Evolutionary conservation across 306 rosid genomes (phyloP).

Genomic region (Cicer cuneatum): DNA sequence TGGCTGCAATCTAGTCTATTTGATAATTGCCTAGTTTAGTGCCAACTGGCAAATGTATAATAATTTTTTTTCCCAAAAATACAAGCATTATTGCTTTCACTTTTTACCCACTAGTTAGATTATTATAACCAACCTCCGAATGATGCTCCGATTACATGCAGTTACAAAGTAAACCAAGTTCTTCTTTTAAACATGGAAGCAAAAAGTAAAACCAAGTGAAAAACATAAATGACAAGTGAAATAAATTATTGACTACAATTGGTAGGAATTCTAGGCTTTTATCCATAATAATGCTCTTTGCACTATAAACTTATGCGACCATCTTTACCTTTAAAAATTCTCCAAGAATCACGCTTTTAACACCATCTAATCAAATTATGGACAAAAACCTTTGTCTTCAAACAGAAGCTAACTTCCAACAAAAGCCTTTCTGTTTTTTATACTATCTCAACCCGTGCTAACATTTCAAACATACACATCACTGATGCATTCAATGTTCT

Average conservation of each 20-base stretch:
- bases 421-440: not conserved
- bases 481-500: slow-evolving; percentile 24
- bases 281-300: not conserved
- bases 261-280: not conserved
- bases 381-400: slow-evolving; percentile 3
- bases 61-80: slow-evolving; percentile 15
- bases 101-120: slow-evolving; percentile 25
- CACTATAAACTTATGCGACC: slow-evolving; percentile 15
- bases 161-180: slow-evolving; percentile 30
- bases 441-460: not conserved
- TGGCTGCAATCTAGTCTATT: slow-evolving; percentile 4
- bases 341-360: slow-evolving; percentile 20
- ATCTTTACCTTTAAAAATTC: slow-evolving; percentile 1
- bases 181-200: not conserved
- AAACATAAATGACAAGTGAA: not conserved
- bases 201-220: not conserved
- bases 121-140: slow-evolving; percentile 24
- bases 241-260: slow-evolving; percentile 23
- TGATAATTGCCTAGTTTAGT: slow-evolving; percentile 20
- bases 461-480: not conserved
- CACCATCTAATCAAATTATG: slow-evolving; percentile 18
- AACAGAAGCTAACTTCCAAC: slow-evolving; percentile 21
- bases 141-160: slow-evolving; percentile 14
- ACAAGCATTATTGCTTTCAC: slow-evolving; percentile 20
- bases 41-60: slow-evolving; percentile 27